Evolutionary conservation across 148 eudicot species (phyloP).

Genomic region (Dysphania ambrosioides): DNA sequence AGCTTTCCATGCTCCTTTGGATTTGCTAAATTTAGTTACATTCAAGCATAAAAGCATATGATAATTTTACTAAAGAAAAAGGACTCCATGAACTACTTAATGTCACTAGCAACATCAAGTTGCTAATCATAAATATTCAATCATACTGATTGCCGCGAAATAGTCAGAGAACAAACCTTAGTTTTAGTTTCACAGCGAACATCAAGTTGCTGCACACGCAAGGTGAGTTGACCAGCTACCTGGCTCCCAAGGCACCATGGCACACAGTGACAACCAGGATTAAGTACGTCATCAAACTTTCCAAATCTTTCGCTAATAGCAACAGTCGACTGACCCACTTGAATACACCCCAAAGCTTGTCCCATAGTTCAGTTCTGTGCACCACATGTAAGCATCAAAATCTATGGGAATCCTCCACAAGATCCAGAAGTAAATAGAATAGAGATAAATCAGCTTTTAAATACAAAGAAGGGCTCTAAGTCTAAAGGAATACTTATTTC

Average conservation of each 20-base stretch:
- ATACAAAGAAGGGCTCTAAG: not conserved
- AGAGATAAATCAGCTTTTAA: not conserved
- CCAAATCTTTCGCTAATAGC: slow-evolving; percentile 60
- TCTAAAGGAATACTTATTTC: not conserved
- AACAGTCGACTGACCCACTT: slow-evolving; percentile 69
- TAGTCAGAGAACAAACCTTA: slow-evolving; percentile 30
- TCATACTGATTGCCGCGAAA: not conserved
- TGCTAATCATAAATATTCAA: not conserved
- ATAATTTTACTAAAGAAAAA: not conserved
- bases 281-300: slow-evolving; percentile 51
- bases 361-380: slow-evolving; percentile 49
- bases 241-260: slow-evolving; percentile 66
- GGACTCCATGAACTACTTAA: not conserved
- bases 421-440: not conserved
- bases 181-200: slow-evolving; percentile 76
- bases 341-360: slow-evolving; percentile 57
- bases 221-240: slow-evolving; percentile 52
- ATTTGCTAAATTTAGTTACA: not conserved
- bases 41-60: not conserved
- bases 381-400: slow-evolving; percentile 13
- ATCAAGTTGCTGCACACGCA: slow-evolving; percentile 72
- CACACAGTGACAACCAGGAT: slow-evolving; percentile 69
- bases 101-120: not conserved
- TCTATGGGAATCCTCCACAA: slow-evolving; percentile 1
- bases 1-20: not conserved